Evolutionary conservation across 257 asterid species (phyloP), one percentile per base, ranked within the genome.

Genomic region (Anisodus tanguticus): DNA sequence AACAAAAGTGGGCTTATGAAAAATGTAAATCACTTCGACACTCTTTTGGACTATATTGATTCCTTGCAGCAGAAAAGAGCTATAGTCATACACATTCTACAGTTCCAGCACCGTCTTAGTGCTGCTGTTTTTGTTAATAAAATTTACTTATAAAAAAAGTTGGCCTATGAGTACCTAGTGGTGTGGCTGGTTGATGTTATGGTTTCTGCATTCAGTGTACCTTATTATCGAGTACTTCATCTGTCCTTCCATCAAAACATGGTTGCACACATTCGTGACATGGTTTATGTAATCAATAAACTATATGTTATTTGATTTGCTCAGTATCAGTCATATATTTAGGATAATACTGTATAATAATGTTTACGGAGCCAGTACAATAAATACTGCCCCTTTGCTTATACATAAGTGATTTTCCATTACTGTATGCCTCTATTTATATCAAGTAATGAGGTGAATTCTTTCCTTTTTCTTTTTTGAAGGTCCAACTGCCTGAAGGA

Each of bases 401-500:
- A 51, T 6, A 13, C 9, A 26, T 13, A 53, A 77, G 64, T 43
- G 35, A 41, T 69, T 71, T 83, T 35, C 0, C 39, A 72, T 72
- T 45, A 72, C 39, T n/a, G 15, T 10, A 71, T 5, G 9, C 59
- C 54, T 87, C 66, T 55, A 19, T 70, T 86, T 80, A 71, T 47
- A 49, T 62, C 64, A 64, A 88, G 54, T 88, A 86, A 87, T 82
- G 41, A 12, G 57, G 41, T 80, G 9, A 85, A 26, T 53, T 77
- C 5, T 51, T 53, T 80, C 82, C 53, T 86, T 84, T 57, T 87
- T 83, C 82, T 86, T 77, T 87, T 80, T 86, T 89, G 89, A 87
- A 94, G 98, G 92, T 82, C 69, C 80, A 80, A 85, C 88, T 87
- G 64, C 91, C 88, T 3, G 94, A 89, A 78, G 97, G 92, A 90